phyloP scores from a whole-genome alignment of 176 grass and related monocot genomes.

The Raddia distichophylla region DNA sequence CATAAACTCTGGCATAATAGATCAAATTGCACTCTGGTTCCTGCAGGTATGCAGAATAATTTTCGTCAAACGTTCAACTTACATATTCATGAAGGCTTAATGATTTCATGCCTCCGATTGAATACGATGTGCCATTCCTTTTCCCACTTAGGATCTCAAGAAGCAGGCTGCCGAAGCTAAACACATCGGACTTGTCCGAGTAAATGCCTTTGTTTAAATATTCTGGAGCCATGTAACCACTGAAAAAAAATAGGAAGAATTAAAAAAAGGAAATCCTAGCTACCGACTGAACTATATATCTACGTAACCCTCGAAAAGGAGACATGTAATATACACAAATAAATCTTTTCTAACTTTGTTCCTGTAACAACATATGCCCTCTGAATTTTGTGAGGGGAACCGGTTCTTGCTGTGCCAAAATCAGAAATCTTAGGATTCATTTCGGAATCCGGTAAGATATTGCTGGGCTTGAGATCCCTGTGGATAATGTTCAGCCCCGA shows the following conservation, averaged over 20 bases:
- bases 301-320: too few relatives aligned
- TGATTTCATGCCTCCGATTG: neutral
- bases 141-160: conserved; percentile 24
- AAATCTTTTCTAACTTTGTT: neutral
- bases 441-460: neutral
- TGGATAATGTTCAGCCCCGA: conserved; percentile 11
- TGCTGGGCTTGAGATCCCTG: conserved; percentile 9
- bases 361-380: neutral
- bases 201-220: conserved; percentile 19
- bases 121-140: neutral
- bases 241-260: neutral
- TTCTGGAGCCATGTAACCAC: neutral
- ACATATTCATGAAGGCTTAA: conserved; percentile 20
- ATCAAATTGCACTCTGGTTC: too few relatives aligned
- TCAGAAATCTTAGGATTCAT: conserved; percentile 32
- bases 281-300: too few relatives aligned
- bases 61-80: neutral
- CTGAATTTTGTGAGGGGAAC: neutral
- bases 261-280: too few relatives aligned
- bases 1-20: too few relatives aligned
- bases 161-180: conserved; percentile 33
- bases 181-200: conserved; percentile 27
- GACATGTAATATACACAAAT: too few relatives aligned
- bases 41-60: too few relatives aligned
- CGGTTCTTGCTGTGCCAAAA: conserved; percentile 8